Conservation (phyloP, 495 filamentous ascomycete genomes). For the Zalerion maritima region DNA sequence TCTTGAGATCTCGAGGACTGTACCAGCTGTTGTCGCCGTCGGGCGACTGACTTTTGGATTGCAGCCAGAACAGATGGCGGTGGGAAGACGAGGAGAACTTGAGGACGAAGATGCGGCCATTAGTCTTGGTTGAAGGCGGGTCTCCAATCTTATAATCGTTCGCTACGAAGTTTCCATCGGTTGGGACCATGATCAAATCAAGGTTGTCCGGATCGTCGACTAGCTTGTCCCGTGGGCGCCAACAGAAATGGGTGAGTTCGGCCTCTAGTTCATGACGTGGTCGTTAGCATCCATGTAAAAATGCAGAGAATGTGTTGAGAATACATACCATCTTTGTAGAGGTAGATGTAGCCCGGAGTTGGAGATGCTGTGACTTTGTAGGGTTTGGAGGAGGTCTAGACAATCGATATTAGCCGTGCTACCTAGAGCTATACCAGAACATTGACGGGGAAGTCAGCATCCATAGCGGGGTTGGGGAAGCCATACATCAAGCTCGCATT, state of each 20-base stretch:
- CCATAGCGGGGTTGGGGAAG: no score
- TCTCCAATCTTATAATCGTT: constrained; percentile 43
- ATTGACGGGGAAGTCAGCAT: no score
- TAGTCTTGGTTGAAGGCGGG: constrained; percentile 46
- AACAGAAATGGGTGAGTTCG: constrained; percentile 93
- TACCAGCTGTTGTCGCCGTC: constrained; percentile 61
- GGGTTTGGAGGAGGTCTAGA: constrained; percentile 42
- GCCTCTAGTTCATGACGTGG: no score
- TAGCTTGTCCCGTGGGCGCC: constrained; percentile 43
- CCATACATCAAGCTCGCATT: constrained; percentile 74
- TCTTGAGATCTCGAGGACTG: constrained; percentile 62
- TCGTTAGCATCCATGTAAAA: constrained; percentile 2
- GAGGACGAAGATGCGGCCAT: constrained; percentile 82
- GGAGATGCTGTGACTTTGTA: constrained; percentile 52
- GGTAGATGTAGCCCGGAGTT: constrained; percentile 78
- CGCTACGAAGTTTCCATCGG: constrained; percentile 69
- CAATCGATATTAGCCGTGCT: constrained; percentile 17
- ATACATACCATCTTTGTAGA: constrained; percentile 78
- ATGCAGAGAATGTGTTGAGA: not conserved
- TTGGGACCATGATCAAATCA: constrained; percentile 82
- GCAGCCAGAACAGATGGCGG: constrained; percentile 90
- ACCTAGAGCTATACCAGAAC: no score
- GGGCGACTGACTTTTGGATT: constrained; percentile 68
- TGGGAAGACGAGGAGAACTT: constrained; percentile 91
- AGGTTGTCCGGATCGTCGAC: constrained; percentile 32